Base-by-base conservation (phyloP, 192 early-diverging fungal genomes). In the Glomus cerebriforme region DNA sequence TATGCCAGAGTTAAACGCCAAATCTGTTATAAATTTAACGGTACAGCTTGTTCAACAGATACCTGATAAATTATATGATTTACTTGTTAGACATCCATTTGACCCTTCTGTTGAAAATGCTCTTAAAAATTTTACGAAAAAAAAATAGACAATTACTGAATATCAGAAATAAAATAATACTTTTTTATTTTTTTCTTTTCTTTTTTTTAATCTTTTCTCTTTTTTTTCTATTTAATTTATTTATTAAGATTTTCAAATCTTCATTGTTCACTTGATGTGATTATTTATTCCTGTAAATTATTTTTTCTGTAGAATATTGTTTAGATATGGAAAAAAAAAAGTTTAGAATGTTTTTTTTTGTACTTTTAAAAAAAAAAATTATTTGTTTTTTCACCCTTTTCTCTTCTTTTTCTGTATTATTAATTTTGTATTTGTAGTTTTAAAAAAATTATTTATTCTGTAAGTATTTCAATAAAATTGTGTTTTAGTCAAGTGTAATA, bases 51-150 rank as follows among this genome's bases (percentile, higher is more conserved):
- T 92, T 63, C 86, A 87, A 71, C 77, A 82, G 67, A 83, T 94
- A 58, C 92, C 93, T 4, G 88, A 92, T 65, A 87, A 90, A 67
- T 80, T 95, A 59, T 96, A 96, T 77, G 90, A 93, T 78, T 85
- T 90, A 79, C 79, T 94, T 19, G 93, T 92, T 29, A 77, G 93
- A 31, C 94, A 96, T 87, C 88, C 93, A 1, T 94, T 89, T 81
- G 93, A 94, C 84, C 84, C 89, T 1, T 79, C 84, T 8, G 84
- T 92, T 13, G 77, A 83, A 54, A 83, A 84, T 39, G 35, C 67
- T 35, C 34, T 69, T 34, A 22, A 19, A 31, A 69, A 54, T 19
- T 54, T 22, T 17, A 54, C 22, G 39, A 69, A 35, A 69, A 68
- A 35, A 69, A 37, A 43, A 69, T n/a, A 32, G 24, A 64, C 22